Base-by-base conservation (phyloP, 176 grass and related monocot species). In the Avena eriantha region DNA sequence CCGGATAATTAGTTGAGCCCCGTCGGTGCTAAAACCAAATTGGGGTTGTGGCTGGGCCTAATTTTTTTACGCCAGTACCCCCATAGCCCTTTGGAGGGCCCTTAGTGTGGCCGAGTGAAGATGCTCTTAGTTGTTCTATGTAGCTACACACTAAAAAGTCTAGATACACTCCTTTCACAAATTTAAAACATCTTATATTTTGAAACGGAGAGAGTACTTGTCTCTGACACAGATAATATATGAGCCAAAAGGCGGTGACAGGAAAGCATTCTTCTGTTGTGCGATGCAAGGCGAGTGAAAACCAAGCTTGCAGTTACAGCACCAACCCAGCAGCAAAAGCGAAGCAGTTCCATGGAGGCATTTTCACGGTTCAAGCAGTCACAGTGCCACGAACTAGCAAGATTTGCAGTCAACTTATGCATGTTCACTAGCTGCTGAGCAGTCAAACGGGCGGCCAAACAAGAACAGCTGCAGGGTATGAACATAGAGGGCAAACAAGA, bases 371-470 rank as follows among this genome's bases (percentile, higher is more conserved):
- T 23, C 2, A 41, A 50, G 13, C 72, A 75, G 29, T 75, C 46
- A 29, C 46, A 17, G 23, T 26, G 45, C 7, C 46, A 48, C 4
- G 69, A 45, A 50, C 4, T 3, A 8, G 33, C 57, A 67, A 80
- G 57, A 21, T 36, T 47, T 7, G 33, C 31, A 56, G 67, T 68
- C 50, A 86, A 74, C 24, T 33, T 35, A 66, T 55, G 78, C 79
- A 66, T 66, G 76, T 15, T 74, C 64, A 80, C n/a, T 80, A 53
- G 66, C 57, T 26, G 69, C 22, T 76, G 35, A 55, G 59, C 15
- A 26, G 78, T 76, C 39, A 76, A 78, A 43, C 23, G 49, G 64
- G 6, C 39, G 21, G 79, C 10, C 15, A 88, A 18, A 61, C 64
- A 88, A 41, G 39, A 18, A 49, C 23, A 74, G 45, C 48, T 54